Percentiles rank a stretch among this genome's conserved stretches.
phyloP scores from a whole-genome alignment of 805 yeast genomes.

The Kuraishia hungarica region DNA sequence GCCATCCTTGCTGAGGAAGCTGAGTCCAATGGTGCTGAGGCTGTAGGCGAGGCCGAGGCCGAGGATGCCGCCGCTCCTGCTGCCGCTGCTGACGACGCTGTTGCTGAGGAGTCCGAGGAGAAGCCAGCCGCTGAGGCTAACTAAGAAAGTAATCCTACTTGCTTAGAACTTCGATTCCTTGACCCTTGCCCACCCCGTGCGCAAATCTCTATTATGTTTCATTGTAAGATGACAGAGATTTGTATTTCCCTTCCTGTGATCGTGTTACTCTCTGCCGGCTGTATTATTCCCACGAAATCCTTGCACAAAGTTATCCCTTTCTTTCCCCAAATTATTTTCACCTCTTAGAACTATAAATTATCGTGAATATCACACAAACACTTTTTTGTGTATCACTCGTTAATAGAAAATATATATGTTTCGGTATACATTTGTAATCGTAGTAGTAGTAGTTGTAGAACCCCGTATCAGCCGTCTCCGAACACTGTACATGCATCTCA shows the following conservation, averaged over 20 bases:
- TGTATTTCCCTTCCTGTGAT: neutral
- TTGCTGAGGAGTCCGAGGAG: neutral
- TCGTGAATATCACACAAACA: neutral
- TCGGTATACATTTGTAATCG: neutral
- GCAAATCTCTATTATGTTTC: neutral
- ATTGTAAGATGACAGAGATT: neutral
- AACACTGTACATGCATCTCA: neutral
- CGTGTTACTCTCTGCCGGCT: neutral
- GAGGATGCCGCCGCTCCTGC: conserved; percentile 5
- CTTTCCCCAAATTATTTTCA: neutral
- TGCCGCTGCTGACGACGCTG: conserved; percentile 4
- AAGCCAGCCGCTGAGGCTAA: conserved; percentile 6
- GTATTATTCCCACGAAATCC: neutral
- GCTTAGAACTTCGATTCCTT: neutral
- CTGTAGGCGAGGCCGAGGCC: conserved; percentile 9
- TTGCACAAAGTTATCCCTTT: neutral
- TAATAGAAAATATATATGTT: neutral
- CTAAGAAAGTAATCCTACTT: neutral
- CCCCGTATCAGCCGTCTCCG: neutral
- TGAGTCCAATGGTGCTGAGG: conserved; percentile 14
- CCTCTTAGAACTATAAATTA: neutral
- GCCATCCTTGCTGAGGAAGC: neutral
- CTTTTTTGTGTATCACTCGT: neutral
- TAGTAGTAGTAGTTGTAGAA: too few relatives aligned
- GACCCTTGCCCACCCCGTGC: neutral